Base-by-base conservation (phyloP, 495 filamentous ascomycete species). In the Barbatosphaeria neglecta region DNA sequence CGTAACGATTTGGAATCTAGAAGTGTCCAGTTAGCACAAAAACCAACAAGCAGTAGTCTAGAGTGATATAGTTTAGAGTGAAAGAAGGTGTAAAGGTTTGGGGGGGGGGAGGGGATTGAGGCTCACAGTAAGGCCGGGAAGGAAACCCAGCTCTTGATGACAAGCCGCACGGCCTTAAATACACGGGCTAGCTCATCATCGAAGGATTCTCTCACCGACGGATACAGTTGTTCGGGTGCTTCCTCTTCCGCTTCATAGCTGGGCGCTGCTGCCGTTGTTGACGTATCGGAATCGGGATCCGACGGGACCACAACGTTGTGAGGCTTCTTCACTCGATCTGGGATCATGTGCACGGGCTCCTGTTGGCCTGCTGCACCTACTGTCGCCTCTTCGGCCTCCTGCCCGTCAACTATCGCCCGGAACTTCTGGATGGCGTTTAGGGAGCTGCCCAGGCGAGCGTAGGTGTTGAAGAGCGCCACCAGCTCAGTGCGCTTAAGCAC, bases 391-490 rank as follows among this genome's bases (percentile, higher is more conserved):
- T 58, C 65, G 4, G 63, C 59, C 37, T 78, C 65, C 23, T 75
- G 64, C 15, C 69, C 76, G 43, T 82, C 72, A n/a, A 83, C 70
- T 77, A 85, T 81, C 24, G 47, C 55, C 37, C 85, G 73, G 62
- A 98, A 96, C 25, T 78, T 69, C 46, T 79, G 75, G 13, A 93
- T 69, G 3, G 88, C 88, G 4, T 72, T 67, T 37, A 98, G 58
- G 48, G 84, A 87, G 59, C 82, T 81, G 37, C 83, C 84, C 45
- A 98, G 81, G 31, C 89, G 77, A 23, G 84, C 87, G 37, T 95
- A 81, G 2, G 93, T 97, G 61, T 98, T 98, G 60, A 98, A 79
- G 37, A 98, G 70, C 9, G 92, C 86, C 1, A 98, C 93, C 25
- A 98, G 65, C 66, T 98, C 92, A 10, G 90, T 96, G 47, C 92